These are phyloP conservation scores for Carex pumila DNA, from an alignment of 176 grass and related monocot species.

Conservation along the genomic window DNA sequence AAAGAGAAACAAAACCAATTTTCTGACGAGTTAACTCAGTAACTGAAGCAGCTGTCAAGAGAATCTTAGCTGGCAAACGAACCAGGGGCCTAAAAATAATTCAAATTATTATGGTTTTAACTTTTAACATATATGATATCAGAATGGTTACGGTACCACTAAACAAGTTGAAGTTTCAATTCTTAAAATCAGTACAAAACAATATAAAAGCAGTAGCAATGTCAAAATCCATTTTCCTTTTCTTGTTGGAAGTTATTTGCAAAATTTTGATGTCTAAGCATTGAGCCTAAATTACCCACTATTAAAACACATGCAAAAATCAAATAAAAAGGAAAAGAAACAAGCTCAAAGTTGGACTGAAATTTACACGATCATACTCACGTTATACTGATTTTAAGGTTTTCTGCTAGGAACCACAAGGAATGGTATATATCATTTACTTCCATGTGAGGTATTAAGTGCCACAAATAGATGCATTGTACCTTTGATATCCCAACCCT, in stretches of 20 bases:
- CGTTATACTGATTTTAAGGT: neutral
- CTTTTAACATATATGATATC: neutral
- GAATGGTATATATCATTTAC: neutral
- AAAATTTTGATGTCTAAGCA: neutral
- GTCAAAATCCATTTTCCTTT: neutral
- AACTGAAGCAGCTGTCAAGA: constrained; percentile 29
- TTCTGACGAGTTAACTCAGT: constrained; percentile 31
- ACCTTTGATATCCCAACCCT: constrained; percentile 82
- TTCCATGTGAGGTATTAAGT: neutral
- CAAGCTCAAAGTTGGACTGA: neutral
- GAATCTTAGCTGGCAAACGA: constrained; percentile 63
- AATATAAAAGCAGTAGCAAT: neutral
- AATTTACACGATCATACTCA: neutral
- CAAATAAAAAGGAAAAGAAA: constrained; percentile 1
- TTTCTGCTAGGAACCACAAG: neutral
- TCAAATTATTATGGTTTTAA: constrained; percentile 15
- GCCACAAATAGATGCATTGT: constrained; percentile 2
- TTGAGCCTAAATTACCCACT: neutral
- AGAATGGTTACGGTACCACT: neutral
- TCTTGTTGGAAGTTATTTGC: neutral
- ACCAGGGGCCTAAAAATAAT: constrained; percentile 56
- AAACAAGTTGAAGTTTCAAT: too few species aligned
- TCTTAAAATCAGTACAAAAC: too few species aligned
- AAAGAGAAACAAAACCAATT: constrained; percentile 36
- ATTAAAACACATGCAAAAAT: neutral